A percentile compares a stretch with the other conserved stretches of the same genome.
Evolutionary conservation across 768 basidiomycete genomes (phyloP).

Genomic region (Rickenella mellea): DNA sequence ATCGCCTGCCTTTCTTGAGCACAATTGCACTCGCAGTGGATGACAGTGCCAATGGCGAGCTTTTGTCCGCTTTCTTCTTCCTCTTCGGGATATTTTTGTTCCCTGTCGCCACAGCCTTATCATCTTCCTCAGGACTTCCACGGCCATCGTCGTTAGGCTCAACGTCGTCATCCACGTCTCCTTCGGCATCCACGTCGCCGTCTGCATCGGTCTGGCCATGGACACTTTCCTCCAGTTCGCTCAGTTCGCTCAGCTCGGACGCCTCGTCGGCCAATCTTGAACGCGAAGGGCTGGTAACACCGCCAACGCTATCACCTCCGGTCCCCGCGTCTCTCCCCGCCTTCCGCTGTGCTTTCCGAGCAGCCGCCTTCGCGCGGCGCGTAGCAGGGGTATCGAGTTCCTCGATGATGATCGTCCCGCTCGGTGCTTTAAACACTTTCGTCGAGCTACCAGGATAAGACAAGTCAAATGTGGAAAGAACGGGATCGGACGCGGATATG

Average conservation of each 20-base stretch:
- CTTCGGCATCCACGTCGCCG: constrained; percentile 7
- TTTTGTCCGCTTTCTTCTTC: constrained; percentile 4
- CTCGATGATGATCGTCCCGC: constrained; percentile 55
- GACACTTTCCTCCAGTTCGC: constrained; percentile 23
- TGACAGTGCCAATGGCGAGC: background rate
- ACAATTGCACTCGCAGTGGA: constrained; percentile 11
- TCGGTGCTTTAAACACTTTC: constrained; percentile 16
- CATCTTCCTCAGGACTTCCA: no score
- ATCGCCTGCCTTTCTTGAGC: constrained; percentile 23
- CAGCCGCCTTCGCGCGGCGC: constrained; percentile 46
- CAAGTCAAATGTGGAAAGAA: no score
- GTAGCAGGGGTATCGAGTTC: constrained; percentile 64
- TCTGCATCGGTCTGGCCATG: constrained; percentile 15
- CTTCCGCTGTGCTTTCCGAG: constrained; percentile 31
- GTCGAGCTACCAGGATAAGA: background rate
- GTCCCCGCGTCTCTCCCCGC: constrained; percentile 6
- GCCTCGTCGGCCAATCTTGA: constrained; percentile 15
- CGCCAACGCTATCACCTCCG: constrained; percentile 7
- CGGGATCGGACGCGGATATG: background rate
- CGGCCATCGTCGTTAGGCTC: no score
- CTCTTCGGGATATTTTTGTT: no score
- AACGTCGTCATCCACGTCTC: constrained; percentile 14
- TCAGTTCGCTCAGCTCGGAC: constrained; percentile 37
- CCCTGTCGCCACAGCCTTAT: no score
- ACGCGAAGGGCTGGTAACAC: constrained; percentile 7